Evolutionary conservation across 306 rosid species (phyloP).

Genomic region (Adenanthera pavonina): DNA sequence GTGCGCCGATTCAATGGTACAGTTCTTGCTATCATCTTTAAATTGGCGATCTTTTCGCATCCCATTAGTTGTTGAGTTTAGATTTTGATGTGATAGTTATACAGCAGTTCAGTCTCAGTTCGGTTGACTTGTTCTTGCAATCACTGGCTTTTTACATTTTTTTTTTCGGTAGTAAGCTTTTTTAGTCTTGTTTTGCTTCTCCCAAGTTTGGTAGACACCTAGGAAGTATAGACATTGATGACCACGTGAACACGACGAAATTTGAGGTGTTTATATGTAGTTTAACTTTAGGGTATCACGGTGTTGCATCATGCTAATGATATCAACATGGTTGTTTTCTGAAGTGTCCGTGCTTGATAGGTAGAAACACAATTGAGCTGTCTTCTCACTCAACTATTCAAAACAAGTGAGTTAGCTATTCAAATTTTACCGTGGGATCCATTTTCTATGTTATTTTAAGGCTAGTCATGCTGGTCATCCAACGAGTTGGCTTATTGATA

Average conservation of each 20-base stretch:
- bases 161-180: too few relatives aligned
- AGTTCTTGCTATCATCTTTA: background rate
- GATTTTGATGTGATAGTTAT: background rate
- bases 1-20: constrained; percentile 82
- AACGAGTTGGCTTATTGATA: background rate
- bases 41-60: background rate
- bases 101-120: too few relatives aligned
- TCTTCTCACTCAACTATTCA: background rate
- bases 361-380: background rate
- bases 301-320: background rate
- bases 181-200: background rate
- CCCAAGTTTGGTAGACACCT: background rate
- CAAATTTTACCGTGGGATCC: background rate
- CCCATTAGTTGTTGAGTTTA: background rate
- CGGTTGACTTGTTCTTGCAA: background rate
- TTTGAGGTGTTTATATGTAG: background rate
- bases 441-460: background rate
- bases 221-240: background rate
- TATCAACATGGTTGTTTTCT: background rate
- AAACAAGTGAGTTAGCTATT: background rate
- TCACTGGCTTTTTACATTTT: background rate
- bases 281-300: background rate
- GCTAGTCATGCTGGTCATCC: background rate
- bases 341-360: background rate
- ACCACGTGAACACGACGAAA: background rate